Conservation (phyloP, 805 yeast species). For the Blastobotrys attinorum region DNA sequence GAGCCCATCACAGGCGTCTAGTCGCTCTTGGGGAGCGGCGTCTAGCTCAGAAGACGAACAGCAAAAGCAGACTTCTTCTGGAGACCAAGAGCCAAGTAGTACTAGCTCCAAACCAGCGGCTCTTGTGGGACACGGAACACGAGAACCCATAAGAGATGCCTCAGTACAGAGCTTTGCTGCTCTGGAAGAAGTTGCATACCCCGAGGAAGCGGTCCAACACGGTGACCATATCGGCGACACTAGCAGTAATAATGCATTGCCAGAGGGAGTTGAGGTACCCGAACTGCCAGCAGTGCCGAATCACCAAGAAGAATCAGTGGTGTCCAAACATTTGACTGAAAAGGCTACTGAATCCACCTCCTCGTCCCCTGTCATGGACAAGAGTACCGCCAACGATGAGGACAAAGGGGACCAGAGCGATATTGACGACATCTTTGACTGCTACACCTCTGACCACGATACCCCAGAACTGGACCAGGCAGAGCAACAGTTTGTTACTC, state of each 20-base stretch:
- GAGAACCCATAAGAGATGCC: no score
- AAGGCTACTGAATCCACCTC: background rate
- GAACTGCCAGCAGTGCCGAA: background rate
- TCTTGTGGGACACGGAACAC: no score
- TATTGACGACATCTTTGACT: constrained; percentile 21
- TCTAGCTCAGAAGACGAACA: background rate
- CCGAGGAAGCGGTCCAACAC: no score
- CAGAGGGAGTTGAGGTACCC: background rate
- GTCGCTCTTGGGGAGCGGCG: background rate
- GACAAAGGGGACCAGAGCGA: background rate
- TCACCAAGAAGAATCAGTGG: background rate
- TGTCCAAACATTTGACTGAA: no score
- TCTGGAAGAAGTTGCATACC: no score
- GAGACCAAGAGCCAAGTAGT: no score
- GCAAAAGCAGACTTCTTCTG: no score
- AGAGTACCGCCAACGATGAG: background rate
- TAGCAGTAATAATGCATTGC: no score
- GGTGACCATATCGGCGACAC: no score
- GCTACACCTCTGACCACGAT: constrained; percentile 12
- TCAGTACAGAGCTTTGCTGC: no score
- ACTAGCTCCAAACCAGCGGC: no score
- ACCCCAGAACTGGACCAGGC: background rate
- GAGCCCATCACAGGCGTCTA: background rate
- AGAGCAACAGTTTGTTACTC: background rate
- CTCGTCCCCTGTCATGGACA: background rate